A percentile compares a stretch with the other conserved stretches of the same genome.
Evolutionary conservation across 306 rosid species (phyloP).

Genomic region (Malus asiatica): DNA sequence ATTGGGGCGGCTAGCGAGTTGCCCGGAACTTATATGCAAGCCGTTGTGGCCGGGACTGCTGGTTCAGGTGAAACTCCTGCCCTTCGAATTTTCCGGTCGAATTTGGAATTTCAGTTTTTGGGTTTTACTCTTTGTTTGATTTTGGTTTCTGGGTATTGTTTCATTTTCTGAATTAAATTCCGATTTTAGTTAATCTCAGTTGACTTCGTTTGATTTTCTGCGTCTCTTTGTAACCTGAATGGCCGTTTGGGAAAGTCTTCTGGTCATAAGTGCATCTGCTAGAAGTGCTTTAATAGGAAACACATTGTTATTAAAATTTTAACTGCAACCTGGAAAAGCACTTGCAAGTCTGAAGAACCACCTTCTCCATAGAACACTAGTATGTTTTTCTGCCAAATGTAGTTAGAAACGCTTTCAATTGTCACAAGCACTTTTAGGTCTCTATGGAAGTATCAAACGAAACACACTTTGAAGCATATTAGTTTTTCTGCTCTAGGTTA

Average conservation of each 20-base stretch:
- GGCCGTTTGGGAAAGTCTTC: neutral
- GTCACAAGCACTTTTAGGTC: neutral
- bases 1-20: slow-evolving; percentile 81
- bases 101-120: neutral
- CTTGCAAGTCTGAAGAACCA: too few relatives aligned
- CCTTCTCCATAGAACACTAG: neutral
- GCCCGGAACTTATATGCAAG: slow-evolving; percentile 83
- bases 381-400: neutral
- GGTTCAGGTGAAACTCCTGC: slow-evolving; percentile 45
- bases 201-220: neutral
- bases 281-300: neutral
- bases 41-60: slow-evolving; percentile 83
- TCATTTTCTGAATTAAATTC: neutral
- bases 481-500: neutral
- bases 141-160: slow-evolving; percentile 5
- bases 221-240: neutral
- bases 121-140: neutral
- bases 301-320: neutral
- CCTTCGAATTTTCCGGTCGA: neutral
- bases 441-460: neutral
- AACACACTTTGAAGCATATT: neutral
- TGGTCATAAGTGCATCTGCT: neutral
- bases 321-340: neutral
- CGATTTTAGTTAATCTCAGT: neutral
- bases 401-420: neutral